Evolutionary conservation across 2,329 filamentous ascomycete species (phyloP).

Genomic region (Exophiala lecanii-corni): DNA sequence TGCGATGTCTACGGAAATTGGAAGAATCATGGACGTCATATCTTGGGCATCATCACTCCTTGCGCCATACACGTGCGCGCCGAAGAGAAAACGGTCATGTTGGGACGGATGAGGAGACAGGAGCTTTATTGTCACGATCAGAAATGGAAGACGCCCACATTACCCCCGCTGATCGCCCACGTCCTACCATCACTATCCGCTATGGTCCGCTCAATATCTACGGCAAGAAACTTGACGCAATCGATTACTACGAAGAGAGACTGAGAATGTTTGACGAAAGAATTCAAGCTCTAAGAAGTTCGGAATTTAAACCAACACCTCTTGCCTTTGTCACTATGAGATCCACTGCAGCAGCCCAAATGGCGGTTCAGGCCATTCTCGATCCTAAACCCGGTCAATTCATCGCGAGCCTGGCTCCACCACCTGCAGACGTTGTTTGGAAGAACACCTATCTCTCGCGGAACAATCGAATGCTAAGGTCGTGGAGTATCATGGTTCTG

Average conservation of each 20-base stretch:
- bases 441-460: slow-evolving; percentile 82
- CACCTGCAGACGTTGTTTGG: slow-evolving; percentile 93
- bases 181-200: slow-evolving; percentile 70
- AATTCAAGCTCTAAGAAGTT: slow-evolving; percentile 65
- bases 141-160: slow-evolving; percentile 38
- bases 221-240: slow-evolving; percentile 74
- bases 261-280: slow-evolving; percentile 72
- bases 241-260: slow-evolving; percentile 89
- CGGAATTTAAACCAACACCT: slow-evolving; percentile 71
- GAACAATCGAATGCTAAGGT: slow-evolving; percentile 65
- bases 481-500: slow-evolving; percentile 78
- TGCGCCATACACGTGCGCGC: slow-evolving; percentile 42
- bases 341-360: slow-evolving; percentile 84
- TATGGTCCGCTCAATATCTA: slow-evolving; percentile 71
- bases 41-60: slow-evolving; percentile 50
- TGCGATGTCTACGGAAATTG: slow-evolving; percentile 62
- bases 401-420: slow-evolving; percentile 77
- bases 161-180: slow-evolving; percentile 41
- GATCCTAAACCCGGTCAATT: slow-evolving; percentile 84
- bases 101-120: slow-evolving; percentile 53
- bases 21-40: slow-evolving; percentile 81
- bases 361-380: slow-evolving; percentile 91
- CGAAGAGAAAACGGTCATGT: slow-evolving; percentile 38
- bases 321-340: slow-evolving; percentile 97
- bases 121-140: slow-evolving; percentile 51